Conservation (phyloP, 169 alveolate species). For the Theileria annulata region DNA sequence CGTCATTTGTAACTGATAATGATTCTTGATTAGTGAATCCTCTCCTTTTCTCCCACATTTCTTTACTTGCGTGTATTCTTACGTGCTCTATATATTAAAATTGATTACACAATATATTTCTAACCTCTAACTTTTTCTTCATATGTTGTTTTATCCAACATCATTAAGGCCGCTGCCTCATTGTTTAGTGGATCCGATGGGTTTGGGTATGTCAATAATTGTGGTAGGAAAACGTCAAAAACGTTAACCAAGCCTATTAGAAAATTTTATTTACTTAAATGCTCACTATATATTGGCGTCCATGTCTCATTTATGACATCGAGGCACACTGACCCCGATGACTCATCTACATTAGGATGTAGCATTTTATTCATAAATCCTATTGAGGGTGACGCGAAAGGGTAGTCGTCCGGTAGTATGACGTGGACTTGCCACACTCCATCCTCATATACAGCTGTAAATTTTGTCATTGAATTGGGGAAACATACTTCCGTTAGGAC, state of each 20-base stretch:
- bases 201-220: conserved; percentile 93
- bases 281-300: conserved; percentile 92
- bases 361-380: conserved; percentile 92
- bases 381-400: conserved; percentile 95
- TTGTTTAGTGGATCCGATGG: conserved; percentile 95
- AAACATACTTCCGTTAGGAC: conserved; percentile 76
- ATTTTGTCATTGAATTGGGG: background rate
- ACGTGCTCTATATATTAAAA: conserved; percentile 69
- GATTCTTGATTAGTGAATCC: background rate
- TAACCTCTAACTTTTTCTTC: conserved; percentile 89
- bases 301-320: conserved; percentile 97
- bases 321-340: conserved; percentile 95
- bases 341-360: conserved; percentile 96
- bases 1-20: conserved; percentile 10
- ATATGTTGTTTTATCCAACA: conserved; percentile 85
- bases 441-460: conserved; percentile 83
- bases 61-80: conserved; percentile 75
- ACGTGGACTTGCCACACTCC: conserved; percentile 90
- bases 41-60: conserved; percentile 67
- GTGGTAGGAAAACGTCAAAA: conserved; percentile 94
- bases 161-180: conserved; percentile 94
- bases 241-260: conserved; percentile 84
- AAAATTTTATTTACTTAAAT: background rate
- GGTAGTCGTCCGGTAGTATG: conserved; percentile 95
- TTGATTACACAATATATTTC: conserved; percentile 1